These are phyloP conservation scores for Aurantiochytrium sp. DNA, from an alignment of 108 stramenopile genomes.

Conservation along the genomic window DNA sequence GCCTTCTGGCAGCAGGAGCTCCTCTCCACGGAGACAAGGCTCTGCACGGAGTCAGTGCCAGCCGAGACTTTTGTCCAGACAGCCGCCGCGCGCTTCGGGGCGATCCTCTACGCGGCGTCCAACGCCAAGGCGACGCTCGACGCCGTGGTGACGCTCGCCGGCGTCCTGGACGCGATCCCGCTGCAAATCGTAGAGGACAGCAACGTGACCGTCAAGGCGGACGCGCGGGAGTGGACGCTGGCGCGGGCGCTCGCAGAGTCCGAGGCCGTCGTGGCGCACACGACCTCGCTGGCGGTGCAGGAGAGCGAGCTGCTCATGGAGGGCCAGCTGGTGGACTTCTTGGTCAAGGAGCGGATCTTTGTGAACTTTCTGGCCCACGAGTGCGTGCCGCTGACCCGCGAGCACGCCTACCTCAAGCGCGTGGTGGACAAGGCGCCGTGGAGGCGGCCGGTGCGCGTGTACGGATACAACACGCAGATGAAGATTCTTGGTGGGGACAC, in stretches of 20 bases:
- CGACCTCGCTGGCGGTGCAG: neutral
- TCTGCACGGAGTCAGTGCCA: neutral
- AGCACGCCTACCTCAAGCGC: slow-evolving; percentile 20
- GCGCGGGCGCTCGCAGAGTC: neutral
- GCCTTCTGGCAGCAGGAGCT: neutral
- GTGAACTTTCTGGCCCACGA: neutral
- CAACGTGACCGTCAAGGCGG: neutral
- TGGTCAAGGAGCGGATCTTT: slow-evolving; percentile 35
- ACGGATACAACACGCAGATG: slow-evolving; percentile 29
- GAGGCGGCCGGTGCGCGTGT: slow-evolving; percentile 31
- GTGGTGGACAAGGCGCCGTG: slow-evolving; percentile 30
- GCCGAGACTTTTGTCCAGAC: neutral
- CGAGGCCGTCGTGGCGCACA: neutral
- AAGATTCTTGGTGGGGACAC: neutral
- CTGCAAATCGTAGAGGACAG: neutral
- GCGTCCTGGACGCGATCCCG: slow-evolving; percentile 16
- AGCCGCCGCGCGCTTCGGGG: neutral
- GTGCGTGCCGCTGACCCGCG: slow-evolving; percentile 26
- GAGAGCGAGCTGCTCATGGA: neutral
- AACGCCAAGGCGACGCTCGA: neutral
- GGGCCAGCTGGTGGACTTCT: slow-evolving; percentile 29
- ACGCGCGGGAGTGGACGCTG: neutral
- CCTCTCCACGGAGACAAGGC: neutral
- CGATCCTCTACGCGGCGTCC: neutral
- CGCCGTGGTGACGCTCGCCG: slow-evolving; percentile 26